Base-by-base conservation (phyloP, 495 filamentous ascomycete genomes). In the Hypoxylon rickii region DNA sequence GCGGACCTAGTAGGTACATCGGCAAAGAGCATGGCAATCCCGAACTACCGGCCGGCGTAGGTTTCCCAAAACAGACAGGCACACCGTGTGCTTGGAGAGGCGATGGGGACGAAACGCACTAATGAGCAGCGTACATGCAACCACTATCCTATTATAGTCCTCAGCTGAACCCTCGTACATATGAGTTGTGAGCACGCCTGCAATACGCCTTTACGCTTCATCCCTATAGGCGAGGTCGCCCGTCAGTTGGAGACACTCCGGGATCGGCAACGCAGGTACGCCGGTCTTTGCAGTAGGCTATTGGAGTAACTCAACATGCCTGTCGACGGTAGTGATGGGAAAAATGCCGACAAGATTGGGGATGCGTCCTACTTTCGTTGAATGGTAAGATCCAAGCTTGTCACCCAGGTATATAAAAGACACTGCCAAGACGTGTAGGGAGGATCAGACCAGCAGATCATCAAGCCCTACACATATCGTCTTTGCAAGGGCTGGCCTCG, bases 221-320 rank as follows among this genome's bases (percentile, higher is more conserved):
- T 18, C 42, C 29, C 43, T 29, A 62, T 53, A 53, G 22, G 44
- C 21, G 48, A 39, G 32, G 13, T 4, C 39, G 33, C 10, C 1
- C 19, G 40, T 32, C 34, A 19, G 20, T 33, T 36, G 31, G 18
- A 37, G 38, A 21, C 41, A 43, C 39, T 56, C 48, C 44, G 59
- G 53, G 53, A 45, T 53, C 48, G 59, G 59, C 52, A 13, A 63
- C 42, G 53, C 59, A 57, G 59, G 59, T 57, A 63, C 59, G 44
- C 48, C 43, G 47, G 52, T 15, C 46, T 31, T 50, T n/a, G 44
- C 57, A 60, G 31, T 53, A 49, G 39, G 57, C 51, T 36, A 46
- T 31, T 51, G 50, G 17, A 51, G 16, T 55, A 12, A 22, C 42
- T 31, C 24, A 47, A 13, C 41, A 36, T 47, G 55, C 51, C 58